These are phyloP conservation scores for Vachellia collinsii DNA, from an alignment of 306 rosid species.

Conservation along the genomic window DNA sequence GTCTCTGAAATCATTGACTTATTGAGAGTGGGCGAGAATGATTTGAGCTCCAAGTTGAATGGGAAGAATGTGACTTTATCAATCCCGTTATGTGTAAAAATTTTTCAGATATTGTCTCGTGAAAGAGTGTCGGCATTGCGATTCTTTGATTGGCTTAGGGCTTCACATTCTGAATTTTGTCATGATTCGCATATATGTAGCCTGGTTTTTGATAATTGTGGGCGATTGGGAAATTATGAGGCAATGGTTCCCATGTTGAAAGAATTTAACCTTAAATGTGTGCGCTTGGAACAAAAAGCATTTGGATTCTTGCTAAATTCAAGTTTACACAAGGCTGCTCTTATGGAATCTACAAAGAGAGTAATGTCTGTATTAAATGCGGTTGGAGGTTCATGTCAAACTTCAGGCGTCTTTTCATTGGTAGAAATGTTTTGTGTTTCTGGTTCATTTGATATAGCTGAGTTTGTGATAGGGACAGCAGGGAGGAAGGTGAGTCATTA, in stretches of 20 bases:
- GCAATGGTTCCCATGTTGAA: conserved; percentile 55
- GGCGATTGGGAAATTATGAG: conserved; percentile 59
- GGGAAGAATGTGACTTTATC: conserved; percentile 51
- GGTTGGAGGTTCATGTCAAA: conserved; percentile 65
- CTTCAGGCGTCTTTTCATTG: conserved; percentile 61
- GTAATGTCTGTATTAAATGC: conserved; percentile 50
- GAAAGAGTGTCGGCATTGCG: conserved; percentile 55
- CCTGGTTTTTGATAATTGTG: conserved; percentile 67
- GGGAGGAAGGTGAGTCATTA: conserved; percentile 51
- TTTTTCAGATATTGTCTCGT: conserved; percentile 48
- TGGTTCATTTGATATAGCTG: conserved; percentile 53
- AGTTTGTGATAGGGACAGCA: conserved; percentile 51
- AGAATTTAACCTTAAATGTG: conserved; percentile 35
- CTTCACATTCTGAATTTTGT: conserved; percentile 39
- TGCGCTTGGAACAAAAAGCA: conserved; percentile 47
- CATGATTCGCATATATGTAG: conserved; percentile 49
- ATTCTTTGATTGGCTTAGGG: conserved; percentile 63
- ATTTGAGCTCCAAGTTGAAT: conserved; percentile 55
- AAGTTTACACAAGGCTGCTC: conserved; percentile 36
- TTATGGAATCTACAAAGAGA: conserved; percentile 43
- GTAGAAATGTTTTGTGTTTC: conserved; percentile 55
- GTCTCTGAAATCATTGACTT: conserved; percentile 51
- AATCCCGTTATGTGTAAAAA: conserved; percentile 28
- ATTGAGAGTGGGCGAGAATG: conserved; percentile 48
- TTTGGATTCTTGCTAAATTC: conserved; percentile 61